Base-by-base conservation (phyloP, 768 basidiomycete genomes). In the Serendipita sp. region DNA sequence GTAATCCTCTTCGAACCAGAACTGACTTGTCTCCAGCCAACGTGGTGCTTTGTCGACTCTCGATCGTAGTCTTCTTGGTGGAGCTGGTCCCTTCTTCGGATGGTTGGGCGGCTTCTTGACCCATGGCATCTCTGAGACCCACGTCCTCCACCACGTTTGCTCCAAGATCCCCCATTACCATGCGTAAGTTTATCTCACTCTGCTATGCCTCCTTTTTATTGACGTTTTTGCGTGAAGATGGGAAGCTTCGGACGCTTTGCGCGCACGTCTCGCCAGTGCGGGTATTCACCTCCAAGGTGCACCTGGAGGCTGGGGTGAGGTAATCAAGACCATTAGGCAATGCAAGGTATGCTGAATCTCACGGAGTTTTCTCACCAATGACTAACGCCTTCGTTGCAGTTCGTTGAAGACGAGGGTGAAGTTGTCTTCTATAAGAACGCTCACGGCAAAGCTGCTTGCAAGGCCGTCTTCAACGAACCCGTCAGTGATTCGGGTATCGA, bases 91-190 rank as follows among this genome's bases (percentile, higher is more conserved):
- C 47, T 69, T 94, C 70, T 85, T 89, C 80, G 91, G 79, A 52
- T 92, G 88, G 82, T 81, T 97, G 68, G 94, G 93, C 47, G 84
- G 85, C 0, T 81, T 84, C 70, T 82, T 88, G 64, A 90, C 94
- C 32, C 85, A 95, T 74, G 91, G 93, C 69, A 93, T 96, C 72
- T 91, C 89, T 2, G 91, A 95, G 78, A 95, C 91, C 35, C 92
- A 95, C 73, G 86, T 96, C 65, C 76, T 84, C 28, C 95, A 98
- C 75, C 95, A 98, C 74, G 83, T 95, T 66, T 84, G 81, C 67
- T 90, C 87, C 81, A 95, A 94, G 78, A 97, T 99, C 68, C 95
- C 95, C 18, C 95, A 99, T 74, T 97, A 92, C 74, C 78, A 91
- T 67, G 89, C 89, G 77, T 85, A 70, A 70, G 81, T 76, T 36